Base-by-base conservation (phyloP, 257 asterid genomes). In the Galeopsis tetrahit region DNA sequence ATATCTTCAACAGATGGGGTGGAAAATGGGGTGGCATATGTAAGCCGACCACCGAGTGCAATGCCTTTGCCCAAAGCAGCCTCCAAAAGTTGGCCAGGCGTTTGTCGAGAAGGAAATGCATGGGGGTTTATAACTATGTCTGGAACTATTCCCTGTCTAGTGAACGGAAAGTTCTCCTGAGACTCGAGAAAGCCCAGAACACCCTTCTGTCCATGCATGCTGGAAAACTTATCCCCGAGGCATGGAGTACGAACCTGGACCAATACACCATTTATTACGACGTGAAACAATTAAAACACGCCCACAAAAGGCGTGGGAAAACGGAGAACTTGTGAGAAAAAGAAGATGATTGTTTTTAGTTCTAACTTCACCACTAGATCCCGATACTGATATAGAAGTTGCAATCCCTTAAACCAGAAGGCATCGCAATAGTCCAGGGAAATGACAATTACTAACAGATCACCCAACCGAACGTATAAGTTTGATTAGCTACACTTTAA, bases 171-270 rank as follows among this genome's bases (percentile, higher is more conserved):
- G 76, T 92, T 95, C 77, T 92, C 99, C 69, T 92, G 99, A 42
- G 89, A 88, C 68, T 95, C 98, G 74, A 92, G 83, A 78, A 83
- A 89, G 42, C 99, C 99, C 44, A 95, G 76, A 60, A 95, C 99
- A 64, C 99, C 99, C 81, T 95, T 95, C 79, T 95, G 98, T 59
- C 99, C 98, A 67, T 95, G 99, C 99, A 95, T 95, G 84, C 99
- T 95, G 0, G 97, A 92, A 67, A 95, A 95, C 71, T 95, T 95
- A 81, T 92, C 99, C 28, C 99, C 99, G 8, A 88, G 93, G 46
- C 96, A 83, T 5, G 99, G 99, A 60, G 91, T n/a, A 55, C 99
- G 97, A 81, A 90, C 96, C 99, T 92, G 88, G 72, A 83, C 10
- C 44, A 31, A 39, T 46, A 52, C 34, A 68, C 48, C 60, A 49